These are phyloP conservation scores for Colletotrichum navitas DNA, from an alignment of 2,329 filamentous ascomycete species.

Conservation along the genomic window DNA sequence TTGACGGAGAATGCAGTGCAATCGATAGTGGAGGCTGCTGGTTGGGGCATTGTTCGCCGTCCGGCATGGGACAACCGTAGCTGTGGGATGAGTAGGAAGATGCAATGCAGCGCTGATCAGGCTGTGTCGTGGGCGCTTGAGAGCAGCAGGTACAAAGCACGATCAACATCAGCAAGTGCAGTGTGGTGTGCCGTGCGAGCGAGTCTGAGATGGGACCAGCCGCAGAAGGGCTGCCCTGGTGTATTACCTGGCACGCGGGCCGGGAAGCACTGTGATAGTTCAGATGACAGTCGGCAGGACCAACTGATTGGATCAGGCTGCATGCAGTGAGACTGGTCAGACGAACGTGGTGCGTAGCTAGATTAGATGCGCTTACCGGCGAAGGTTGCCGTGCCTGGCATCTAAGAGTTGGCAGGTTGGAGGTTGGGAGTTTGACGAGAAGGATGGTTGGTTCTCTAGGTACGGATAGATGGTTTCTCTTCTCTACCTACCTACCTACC, in stretches of 20 bases:
- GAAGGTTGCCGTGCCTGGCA: neutral
- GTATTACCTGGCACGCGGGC: constrained; percentile 22
- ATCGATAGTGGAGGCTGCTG: neutral
- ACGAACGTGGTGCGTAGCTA: neutral
- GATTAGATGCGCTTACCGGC: constrained; percentile 3
- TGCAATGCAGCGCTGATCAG: constrained; percentile 39
- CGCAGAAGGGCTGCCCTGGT: constrained; percentile 12
- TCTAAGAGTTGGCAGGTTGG: neutral
- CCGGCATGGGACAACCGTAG: constrained; percentile 15
- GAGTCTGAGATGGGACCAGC: constrained; percentile 12
- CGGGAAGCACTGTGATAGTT: constrained; percentile 20
- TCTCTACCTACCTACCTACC: neutral
- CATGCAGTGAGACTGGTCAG: constrained; percentile 17
- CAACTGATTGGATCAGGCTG: constrained; percentile 33
- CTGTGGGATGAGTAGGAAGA: constrained; percentile 11
- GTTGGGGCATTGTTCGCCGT: constrained; percentile 10
- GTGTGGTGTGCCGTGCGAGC: constrained; percentile 17
- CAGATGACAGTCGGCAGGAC: constrained; percentile 31
- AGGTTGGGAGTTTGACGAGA: neutral
- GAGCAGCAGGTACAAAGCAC: constrained; percentile 9
- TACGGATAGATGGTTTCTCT: neutral
- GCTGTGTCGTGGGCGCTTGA: constrained; percentile 22
- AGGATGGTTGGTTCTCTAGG: neutral
- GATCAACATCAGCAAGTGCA: neutral
- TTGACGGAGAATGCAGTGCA: constrained; percentile 7